phyloP scores from a whole-genome alignment of 129 eudicot genomes.

The Daucus carota region DH1_v3.0 NC_030382.2:33492501-33493000 shows the following conservation, averaged over 20 bases:
- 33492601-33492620: background rate
- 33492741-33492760: conserved; percentile 38
- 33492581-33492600: background rate
- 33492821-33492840: too few species aligned
- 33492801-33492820: background rate
- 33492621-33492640: too few species aligned
- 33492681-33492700: conserved; percentile 13
- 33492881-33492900: background rate
- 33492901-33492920: background rate
- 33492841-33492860: background rate
- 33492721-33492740: conserved; percentile 34
- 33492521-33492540: background rate
- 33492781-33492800: conserved; percentile 20
- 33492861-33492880: background rate
- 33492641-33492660: background rate
- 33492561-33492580: background rate
- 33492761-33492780: conserved; percentile 31
- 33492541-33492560: background rate
- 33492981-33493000: background rate
- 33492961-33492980: too few species aligned
- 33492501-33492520: too few species aligned
- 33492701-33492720: conserved; percentile 41
- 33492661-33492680: background rate
- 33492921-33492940: background rate
- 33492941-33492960: background rate